phyloP scores from a whole-genome alignment of 2,329 filamentous ascomycete species.

The Cyanodermella asteris region DNA sequence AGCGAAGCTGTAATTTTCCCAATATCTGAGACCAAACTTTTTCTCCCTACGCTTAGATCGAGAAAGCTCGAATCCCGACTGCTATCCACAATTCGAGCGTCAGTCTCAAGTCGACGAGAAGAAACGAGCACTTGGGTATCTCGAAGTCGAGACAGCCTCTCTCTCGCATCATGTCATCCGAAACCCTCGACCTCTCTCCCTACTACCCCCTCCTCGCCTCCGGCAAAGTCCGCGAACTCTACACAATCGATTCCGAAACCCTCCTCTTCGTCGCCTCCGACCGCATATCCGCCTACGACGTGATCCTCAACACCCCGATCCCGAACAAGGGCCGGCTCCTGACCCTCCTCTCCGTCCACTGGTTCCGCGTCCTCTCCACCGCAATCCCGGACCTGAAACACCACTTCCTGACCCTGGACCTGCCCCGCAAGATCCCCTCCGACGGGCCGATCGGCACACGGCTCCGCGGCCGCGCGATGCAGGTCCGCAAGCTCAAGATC shows the following conservation, averaged over 20 bases:
- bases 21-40: no score
- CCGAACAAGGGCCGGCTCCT: constrained; percentile 46
- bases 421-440: no score
- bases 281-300: constrained; percentile 89
- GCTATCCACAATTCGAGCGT: no score
- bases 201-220: constrained; percentile 21
- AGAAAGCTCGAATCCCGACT: no score
- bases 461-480: constrained; percentile 64
- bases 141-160: no score
- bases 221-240: constrained; percentile 67
- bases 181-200: constrained; percentile 1
- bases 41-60: no score
- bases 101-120: no score
- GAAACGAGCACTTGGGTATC: no score
- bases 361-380: constrained; percentile 40
- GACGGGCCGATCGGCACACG: constrained; percentile 41
- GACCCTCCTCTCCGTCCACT: constrained; percentile 44
- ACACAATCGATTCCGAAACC: constrained; percentile 44
- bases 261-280: constrained; percentile 73
- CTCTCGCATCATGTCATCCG: no score
- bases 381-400: constrained; percentile 36
- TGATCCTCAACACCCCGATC: constrained; percentile 61
- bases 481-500: constrained; percentile 41
- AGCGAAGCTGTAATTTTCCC: no score
- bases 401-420: constrained; percentile 37